Evolutionary conservation across 2,329 filamentous ascomycete species (phyloP).

Genomic region (Phaeophleospora eucalypticola): DNA sequence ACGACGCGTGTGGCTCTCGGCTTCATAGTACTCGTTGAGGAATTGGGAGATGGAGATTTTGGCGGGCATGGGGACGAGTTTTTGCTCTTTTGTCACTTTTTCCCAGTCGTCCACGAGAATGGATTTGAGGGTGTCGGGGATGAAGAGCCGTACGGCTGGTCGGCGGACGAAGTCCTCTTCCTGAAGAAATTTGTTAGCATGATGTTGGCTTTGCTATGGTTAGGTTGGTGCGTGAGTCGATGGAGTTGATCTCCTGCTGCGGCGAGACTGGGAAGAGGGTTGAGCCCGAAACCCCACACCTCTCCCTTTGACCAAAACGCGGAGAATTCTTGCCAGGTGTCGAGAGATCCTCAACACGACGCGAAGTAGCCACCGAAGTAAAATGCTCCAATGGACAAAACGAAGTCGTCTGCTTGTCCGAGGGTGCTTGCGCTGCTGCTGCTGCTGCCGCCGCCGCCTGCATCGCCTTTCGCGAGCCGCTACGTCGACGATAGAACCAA

Average conservation of each 20-base stretch:
- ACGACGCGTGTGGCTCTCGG: constrained; percentile 63
- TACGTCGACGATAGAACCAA: too few relatives aligned
- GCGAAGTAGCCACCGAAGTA: too few relatives aligned
- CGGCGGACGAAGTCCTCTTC: constrained; percentile 82
- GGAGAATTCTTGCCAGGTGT: not conserved
- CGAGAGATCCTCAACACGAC: too few relatives aligned
- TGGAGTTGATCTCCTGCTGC: too few relatives aligned
- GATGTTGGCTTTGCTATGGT: too few relatives aligned
- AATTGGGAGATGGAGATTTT: constrained; percentile 70
- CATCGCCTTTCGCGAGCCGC: too few relatives aligned
- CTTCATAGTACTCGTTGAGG: constrained; percentile 78
- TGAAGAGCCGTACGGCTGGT: constrained; percentile 77
- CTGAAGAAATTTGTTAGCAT: constrained; percentile 48
- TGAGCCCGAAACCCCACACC: not conserved
- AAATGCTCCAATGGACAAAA: too few relatives aligned
- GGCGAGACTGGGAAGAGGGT: not conserved
- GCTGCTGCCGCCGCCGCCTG: not conserved
- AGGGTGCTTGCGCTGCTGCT: not conserved
- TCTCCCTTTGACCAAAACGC: not conserved
- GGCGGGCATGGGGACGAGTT: constrained; percentile 80
- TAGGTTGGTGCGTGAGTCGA: not conserved
- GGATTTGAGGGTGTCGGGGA: constrained; percentile 87
- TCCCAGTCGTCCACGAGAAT: constrained; percentile 98
- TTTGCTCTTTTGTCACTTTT: constrained; percentile 91
- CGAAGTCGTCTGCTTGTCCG: too few relatives aligned